Evolutionary conservation across 176 grass and related monocot species (phyloP).

Genomic region (Saccharum spontaneum): DNA sequence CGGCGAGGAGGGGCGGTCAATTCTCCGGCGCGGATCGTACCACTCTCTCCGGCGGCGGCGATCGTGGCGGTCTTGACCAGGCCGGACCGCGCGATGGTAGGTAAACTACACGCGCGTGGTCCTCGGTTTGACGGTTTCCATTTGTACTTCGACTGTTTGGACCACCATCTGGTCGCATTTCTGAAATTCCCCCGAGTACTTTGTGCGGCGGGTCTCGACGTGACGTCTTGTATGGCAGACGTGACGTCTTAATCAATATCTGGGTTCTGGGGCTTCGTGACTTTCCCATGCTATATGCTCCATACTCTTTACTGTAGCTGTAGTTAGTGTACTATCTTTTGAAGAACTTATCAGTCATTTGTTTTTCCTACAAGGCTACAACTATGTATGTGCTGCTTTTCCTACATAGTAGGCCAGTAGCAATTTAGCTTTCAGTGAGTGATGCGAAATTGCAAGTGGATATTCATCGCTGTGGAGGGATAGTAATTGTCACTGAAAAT

Average conservation of each 20-base stretch:
- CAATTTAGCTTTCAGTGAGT: not conserved
- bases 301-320: not conserved
- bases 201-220: not conserved
- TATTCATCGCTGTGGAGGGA: not conserved
- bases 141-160: not conserved
- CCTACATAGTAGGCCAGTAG: not conserved
- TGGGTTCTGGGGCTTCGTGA: not conserved
- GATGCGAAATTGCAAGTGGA: not conserved
- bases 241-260: not conserved
- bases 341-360: not conserved
- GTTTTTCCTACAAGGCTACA: too few species aligned
- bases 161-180: not conserved
- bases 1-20: constrained; percentile 28
- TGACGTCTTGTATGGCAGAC: not conserved
- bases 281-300: not conserved
- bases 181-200: not conserved
- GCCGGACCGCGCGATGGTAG: constrained; percentile 26
- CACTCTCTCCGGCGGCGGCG: not conserved
- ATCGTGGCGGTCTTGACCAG: not conserved
- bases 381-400: too few species aligned
- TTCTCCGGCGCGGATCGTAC: constrained; percentile 2
- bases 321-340: not conserved
- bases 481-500: not conserved
- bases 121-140: not conserved
- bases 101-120: not conserved